Conservation (phyloP, 192 early-diverging fungal species). For the Endogone sp. region DNA sequence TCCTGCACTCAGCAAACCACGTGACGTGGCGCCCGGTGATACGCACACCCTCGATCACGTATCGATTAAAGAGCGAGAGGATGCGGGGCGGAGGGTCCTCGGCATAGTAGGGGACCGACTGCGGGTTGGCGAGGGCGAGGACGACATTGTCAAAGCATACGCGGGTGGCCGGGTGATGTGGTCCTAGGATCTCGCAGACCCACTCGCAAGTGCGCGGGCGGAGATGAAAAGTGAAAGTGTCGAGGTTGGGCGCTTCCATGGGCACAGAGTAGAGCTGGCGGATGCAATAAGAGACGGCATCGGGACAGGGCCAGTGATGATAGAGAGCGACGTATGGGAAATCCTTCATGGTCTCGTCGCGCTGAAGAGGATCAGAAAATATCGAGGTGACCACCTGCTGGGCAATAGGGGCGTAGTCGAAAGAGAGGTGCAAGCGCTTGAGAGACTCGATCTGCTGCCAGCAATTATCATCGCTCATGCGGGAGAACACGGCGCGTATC, state of each 20-base stretch:
- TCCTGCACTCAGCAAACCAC: slow-evolving; percentile 7
- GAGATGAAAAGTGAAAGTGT: slow-evolving; percentile 3
- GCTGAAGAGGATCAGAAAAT: no score
- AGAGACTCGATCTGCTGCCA: slow-evolving; percentile 10
- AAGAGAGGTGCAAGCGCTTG: slow-evolving; percentile 4
- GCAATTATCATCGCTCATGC: slow-evolving; percentile 8
- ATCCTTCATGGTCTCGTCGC: no score
- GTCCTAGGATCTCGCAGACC: slow-evolving; percentile 7
- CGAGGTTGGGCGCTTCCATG: no score
- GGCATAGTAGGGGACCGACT: not conserved
- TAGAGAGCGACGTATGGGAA: no score
- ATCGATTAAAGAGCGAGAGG: slow-evolving; percentile 2
- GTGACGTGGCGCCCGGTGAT: slow-evolving; percentile 7
- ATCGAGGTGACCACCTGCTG: no score
- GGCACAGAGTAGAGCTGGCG: no score
- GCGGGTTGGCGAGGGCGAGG: slow-evolving; percentile 3
- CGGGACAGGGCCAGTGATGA: no score
- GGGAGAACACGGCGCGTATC: slow-evolving; percentile 4
- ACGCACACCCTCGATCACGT: slow-evolving; percentile 1
- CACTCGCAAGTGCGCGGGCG: slow-evolving; percentile 7
- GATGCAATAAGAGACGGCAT: no score
- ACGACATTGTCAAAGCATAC: slow-evolving; percentile 12
- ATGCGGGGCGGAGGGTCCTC: slow-evolving; percentile 4
- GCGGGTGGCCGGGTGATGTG: not conserved
- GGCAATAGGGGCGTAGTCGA: slow-evolving; percentile 1